Evolutionary conservation across 768 basidiomycete genomes (phyloP), one percentile per base, ranked within the genome.

Genomic region (Mycena rosella): DNA sequence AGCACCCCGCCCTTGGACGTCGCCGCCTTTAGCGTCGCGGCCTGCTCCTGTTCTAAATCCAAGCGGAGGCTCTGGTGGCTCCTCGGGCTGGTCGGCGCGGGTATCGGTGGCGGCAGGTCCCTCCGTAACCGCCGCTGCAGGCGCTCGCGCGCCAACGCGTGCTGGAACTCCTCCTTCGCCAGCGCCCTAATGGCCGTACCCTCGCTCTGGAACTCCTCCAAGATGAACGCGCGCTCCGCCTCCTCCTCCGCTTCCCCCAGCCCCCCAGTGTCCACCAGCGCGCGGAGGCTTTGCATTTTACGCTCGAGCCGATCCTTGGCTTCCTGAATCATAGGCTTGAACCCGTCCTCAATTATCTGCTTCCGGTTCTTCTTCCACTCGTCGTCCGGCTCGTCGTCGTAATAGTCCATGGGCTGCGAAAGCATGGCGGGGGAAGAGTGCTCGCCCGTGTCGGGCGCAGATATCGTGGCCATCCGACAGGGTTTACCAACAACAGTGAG

Each of bases 21-120:
- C 47, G 68, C 40, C 53, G 63, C 63, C 24, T 62, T 57, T 14
- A 70, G 61, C 20, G 69, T 64, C 30, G 65, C 65, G 5, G 65
- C 69, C 34, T 70, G 65, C 17, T 70, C 66, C 17, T 68, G 70
- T 18, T 71, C 70, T 52, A 71, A n/a, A 26, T 71, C 62, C 20
- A 71, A 40, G 14, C 60, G 67, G 11, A 67, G 60, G 48, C 66
- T 62, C 30, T 68, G 54, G 40, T 64, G 52, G 34, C 59, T n/a
- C n/a, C n/a, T n/a, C n/a, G n/a, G 58, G 27, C 36, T 32, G 20
- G 42, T 60, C 54, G 64, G 32, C 45, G 54, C 17, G 29, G 63
- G 48, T 24, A 44, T 22, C 1, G 45, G 45, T 15, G 70, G n/a
- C n/a, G n/a, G 66, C 24, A 59, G 18, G 32, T 68, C 66, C 27